phyloP scores from a whole-genome alignment of 441 rosid genomes.

The Geranium incanum region DNA sequence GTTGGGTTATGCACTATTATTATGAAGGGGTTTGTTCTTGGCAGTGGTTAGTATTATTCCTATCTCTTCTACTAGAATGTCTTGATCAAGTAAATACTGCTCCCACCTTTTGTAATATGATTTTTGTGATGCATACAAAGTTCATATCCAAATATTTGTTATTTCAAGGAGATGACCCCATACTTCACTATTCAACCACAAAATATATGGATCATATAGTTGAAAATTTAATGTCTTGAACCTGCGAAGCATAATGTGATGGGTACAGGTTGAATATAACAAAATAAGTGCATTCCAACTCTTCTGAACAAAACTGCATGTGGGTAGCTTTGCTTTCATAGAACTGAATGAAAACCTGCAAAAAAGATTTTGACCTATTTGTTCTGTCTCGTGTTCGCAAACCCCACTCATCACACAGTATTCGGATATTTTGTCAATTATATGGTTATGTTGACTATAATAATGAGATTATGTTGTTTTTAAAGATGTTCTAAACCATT shows the following conservation, averaged over 20 bases:
- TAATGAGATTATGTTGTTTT: too few relatives aligned
- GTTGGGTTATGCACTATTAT: slow-evolving; percentile 34
- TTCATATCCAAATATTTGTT: neutral
- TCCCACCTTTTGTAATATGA: neutral
- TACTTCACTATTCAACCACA: slow-evolving; percentile 16
- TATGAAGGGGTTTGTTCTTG: slow-evolving; percentile 33
- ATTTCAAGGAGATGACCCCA: neutral
- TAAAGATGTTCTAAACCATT: too few relatives aligned
- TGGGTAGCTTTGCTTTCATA: too few relatives aligned
- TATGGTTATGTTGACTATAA: too few relatives aligned
- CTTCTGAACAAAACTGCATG: too few relatives aligned
- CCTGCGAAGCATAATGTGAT: neutral
- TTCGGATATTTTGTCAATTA: too few relatives aligned
- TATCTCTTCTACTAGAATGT: neutral
- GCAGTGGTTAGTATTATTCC: slow-evolving; percentile 24
- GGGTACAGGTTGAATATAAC: neutral
- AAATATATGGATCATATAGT: neutral
- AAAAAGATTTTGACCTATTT: too few relatives aligned
- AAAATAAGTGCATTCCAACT: too few relatives aligned
- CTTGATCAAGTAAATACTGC: neutral
- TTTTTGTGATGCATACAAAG: neutral
- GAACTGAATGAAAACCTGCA: too few relatives aligned
- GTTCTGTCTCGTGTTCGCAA: too few relatives aligned
- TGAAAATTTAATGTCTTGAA: neutral
- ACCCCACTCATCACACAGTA: too few relatives aligned